Evolutionary conservation across 768 basidiomycete species (phyloP).

Genomic region (Podaxis mareebaensis): DNA sequence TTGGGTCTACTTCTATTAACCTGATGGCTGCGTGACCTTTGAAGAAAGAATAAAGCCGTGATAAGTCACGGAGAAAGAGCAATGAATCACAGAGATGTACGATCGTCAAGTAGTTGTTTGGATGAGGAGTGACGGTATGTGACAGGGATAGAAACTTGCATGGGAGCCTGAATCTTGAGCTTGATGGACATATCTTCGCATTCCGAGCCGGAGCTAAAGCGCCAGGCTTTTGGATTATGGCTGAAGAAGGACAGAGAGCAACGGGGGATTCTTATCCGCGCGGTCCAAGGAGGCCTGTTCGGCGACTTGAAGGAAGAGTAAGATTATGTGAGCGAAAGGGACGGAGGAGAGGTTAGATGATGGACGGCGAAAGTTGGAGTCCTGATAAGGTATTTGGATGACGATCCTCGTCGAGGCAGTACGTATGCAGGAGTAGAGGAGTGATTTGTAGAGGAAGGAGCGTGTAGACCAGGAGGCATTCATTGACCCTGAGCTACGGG

Average conservation of each 20-base stretch:
- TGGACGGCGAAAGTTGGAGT: slow-evolving; percentile 10
- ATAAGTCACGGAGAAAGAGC: not conserved
- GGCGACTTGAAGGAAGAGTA: slow-evolving; percentile 20
- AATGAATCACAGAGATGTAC: not conserved
- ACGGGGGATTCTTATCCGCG: slow-evolving; percentile 20
- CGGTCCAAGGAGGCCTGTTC: slow-evolving; percentile 20
- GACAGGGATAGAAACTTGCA: not conserved
- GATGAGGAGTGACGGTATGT: slow-evolving; percentile 5
- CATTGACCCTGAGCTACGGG: slow-evolving; percentile 6
- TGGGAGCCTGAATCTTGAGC: slow-evolving; percentile 13
- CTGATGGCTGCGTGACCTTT: no score
- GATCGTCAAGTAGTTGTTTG: not conserved
- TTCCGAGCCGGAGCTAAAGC: slow-evolving; percentile 22
- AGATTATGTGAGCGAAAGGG: slow-evolving; percentile 11
- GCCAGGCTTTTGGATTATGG: slow-evolving; percentile 16
- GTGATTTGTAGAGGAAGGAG: not conserved
- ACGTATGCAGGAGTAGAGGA: slow-evolving; percentile 6
- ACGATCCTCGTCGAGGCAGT: slow-evolving; percentile 12
- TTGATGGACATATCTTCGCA: slow-evolving; percentile 8
- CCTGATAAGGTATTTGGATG: slow-evolving; percentile 12
- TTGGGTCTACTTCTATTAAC: not conserved
- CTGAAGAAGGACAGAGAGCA: not conserved
- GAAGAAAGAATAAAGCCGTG: not conserved
- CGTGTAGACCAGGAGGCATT: slow-evolving; percentile 7
- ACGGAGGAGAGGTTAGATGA: slow-evolving; percentile 12